Conservation (phyloP, 805 yeast species). For the Aciculoconidium aculeatum region DNA sequence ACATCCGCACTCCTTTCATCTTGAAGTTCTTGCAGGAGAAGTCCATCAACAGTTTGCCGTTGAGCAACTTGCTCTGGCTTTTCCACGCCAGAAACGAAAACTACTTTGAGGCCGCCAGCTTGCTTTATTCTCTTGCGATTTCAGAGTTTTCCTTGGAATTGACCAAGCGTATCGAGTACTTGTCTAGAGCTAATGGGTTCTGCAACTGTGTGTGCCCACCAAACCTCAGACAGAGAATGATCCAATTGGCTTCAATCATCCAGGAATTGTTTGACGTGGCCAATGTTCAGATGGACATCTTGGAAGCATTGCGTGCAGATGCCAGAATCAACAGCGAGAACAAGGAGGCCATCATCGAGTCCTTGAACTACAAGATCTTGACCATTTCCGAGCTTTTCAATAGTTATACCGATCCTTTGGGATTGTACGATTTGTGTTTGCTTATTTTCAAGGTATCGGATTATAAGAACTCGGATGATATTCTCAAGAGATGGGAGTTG, state of each 20-base stretch:
- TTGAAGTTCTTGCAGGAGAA: constrained; percentile 70
- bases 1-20: constrained; percentile 76
- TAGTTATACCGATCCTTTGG: constrained; percentile 80
- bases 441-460: constrained; percentile 78
- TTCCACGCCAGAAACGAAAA: constrained; percentile 80
- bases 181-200: constrained; percentile 90
- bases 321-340: constrained; percentile 43
- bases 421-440: constrained; percentile 78
- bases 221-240: constrained; percentile 67
- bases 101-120: constrained; percentile 76
- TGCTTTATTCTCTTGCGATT: constrained; percentile 61
- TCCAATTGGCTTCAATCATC: constrained; percentile 60
- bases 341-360: constrained; percentile 43
- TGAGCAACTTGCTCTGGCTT: constrained; percentile 83
- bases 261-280: constrained; percentile 84
- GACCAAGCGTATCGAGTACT: constrained; percentile 73
- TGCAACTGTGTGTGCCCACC: constrained; percentile 82
- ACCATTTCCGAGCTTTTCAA: constrained; percentile 78
- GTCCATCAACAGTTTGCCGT: constrained; percentile 55
- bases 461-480: constrained; percentile 77
- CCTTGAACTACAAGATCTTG: constrained; percentile 59
- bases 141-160: constrained; percentile 67
- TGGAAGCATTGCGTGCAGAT: constrained; percentile 45
- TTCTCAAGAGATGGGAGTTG: constrained; percentile 73
- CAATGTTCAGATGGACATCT: constrained; percentile 69